Base-by-base conservation (phyloP, 164 flowering plant genomes). In the Piper betle region DNA sequence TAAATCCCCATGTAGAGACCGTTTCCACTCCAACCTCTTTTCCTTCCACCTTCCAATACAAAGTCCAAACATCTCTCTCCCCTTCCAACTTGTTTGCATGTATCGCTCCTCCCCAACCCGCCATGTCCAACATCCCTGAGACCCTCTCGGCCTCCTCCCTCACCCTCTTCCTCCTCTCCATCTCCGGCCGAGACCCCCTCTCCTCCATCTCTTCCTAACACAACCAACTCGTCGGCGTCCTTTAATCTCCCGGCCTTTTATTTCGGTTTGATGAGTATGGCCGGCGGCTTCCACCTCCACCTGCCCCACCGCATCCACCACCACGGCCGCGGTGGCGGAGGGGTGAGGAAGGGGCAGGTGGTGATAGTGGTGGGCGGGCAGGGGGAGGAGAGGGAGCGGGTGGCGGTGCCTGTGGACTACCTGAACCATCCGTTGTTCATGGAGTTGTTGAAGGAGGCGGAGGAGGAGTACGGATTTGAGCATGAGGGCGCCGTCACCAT, bases 381-480 rank as follows among this genome's bases (percentile, higher is more conserved):
- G 52, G 83, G 73, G 6, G 82, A 76, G 46, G 84, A 83, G 66
- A 81, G 77, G 53, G 77, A 83, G 73, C 79, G 92, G 64, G 78
- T 85, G 65, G 77, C 84, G 5, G 78, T 88, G 12, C 96, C 96
- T 3, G 81, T 87, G 19, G 62, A 75, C 4, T 87, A 85, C 57
- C 76, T 85, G 60, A 85, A 87, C 37, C 96, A 87, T 60, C 91
- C 91, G 3, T 72, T 82, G 52, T 87, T 87, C 80, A 69, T 78
- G 76, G 78, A 77, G 67, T 71, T 87, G 54, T 62, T 87, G 62
- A 82, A 87, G 57, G 91, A 81, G 53, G 96, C 96, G 2, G 96
- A 87, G 56, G 84, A 87, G 13, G 96, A 82, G 66, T 87, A 81
- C 55, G 96, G 96, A 13, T 87, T 85, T 64, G 84, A 80, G 46